Evolutionary conservation across 306 rosid species (phyloP).

Genomic region (Argentina anserina): DNA sequence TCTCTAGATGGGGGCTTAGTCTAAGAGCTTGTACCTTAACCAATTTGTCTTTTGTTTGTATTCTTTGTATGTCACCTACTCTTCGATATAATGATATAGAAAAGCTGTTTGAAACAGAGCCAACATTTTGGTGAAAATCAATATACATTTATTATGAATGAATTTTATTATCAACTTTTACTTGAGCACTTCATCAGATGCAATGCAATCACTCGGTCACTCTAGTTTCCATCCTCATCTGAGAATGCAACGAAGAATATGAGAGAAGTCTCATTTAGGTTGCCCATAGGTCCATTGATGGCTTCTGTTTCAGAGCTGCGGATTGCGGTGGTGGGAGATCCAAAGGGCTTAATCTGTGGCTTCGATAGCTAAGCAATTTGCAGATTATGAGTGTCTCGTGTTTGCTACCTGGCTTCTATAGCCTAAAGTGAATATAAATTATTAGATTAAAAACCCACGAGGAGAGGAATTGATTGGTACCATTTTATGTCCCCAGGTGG

Average conservation of each 20-base stretch:
- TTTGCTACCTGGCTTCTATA: too few relatives aligned
- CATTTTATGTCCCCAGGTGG: too few relatives aligned
- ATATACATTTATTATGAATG: neutral
- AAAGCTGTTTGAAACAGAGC: constrained; percentile 35
- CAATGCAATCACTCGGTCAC: neutral
- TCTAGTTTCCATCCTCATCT: neutral
- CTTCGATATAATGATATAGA: constrained; percentile 41
- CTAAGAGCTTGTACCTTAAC: constrained; percentile 38
- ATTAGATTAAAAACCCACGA: too few relatives aligned
- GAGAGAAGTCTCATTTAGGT: neutral
- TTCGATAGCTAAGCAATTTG: too few relatives aligned
- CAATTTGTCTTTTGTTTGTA: constrained; percentile 31
- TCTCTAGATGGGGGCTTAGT: constrained; percentile 44
- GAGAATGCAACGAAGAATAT: neutral
- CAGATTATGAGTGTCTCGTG: too few relatives aligned
- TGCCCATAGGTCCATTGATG: neutral
- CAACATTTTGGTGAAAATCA: neutral
- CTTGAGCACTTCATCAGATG: neutral
- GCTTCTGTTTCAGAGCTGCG: neutral
- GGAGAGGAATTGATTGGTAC: too few relatives aligned
- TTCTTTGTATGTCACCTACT: constrained; percentile 29
- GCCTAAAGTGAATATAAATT: too few relatives aligned
- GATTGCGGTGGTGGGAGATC: neutral
- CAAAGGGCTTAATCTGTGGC: too few relatives aligned
- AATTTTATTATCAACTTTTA: neutral